These are phyloP conservation scores for Dictyostelium intermedium DNA, from an alignment of 78 protist genomes.

Conservation along the genomic window DNA sequence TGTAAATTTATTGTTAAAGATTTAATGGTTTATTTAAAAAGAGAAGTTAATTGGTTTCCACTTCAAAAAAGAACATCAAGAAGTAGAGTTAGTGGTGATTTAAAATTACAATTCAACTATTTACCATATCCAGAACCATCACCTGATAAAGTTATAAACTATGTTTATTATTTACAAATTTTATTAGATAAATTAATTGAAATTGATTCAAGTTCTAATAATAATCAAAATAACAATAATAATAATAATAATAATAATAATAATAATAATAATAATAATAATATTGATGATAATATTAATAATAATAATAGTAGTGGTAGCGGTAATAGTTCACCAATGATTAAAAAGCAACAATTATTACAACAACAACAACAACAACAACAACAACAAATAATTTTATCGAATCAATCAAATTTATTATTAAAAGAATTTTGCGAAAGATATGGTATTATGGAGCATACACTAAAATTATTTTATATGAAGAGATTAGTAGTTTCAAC, in stretches of 20 bases:
- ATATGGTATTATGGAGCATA: constrained; percentile 51
- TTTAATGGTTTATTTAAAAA: constrained; percentile 7
- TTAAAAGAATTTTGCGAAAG: constrained; percentile 61
- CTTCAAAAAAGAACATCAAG: constrained; percentile 54
- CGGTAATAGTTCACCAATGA: background rate
- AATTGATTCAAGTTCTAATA: background rate
- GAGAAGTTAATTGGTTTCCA: constrained; percentile 66
- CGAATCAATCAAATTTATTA: constrained; percentile 11
- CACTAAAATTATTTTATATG: constrained; percentile 7
- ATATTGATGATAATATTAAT: background rate
- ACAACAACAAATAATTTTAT: background rate
- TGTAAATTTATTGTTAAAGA: constrained; percentile 40
- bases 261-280: background rate
- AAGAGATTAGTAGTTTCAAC: background rate
- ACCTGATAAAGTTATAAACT: background rate
- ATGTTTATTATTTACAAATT: constrained; percentile 10
- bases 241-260: background rate
- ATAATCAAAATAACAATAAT: background rate
- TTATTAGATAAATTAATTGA: constrained; percentile 37
- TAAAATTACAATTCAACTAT: constrained; percentile 63
- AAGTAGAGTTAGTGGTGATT: constrained; percentile 55
- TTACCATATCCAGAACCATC: constrained; percentile 29
- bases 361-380: background rate
- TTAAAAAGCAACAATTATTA: background rate
- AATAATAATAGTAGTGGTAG: background rate